Evolutionary conservation across 1,284 basidiomycete genomes (phyloP).

Genomic region (Boletus albobrunnescens): DNA sequence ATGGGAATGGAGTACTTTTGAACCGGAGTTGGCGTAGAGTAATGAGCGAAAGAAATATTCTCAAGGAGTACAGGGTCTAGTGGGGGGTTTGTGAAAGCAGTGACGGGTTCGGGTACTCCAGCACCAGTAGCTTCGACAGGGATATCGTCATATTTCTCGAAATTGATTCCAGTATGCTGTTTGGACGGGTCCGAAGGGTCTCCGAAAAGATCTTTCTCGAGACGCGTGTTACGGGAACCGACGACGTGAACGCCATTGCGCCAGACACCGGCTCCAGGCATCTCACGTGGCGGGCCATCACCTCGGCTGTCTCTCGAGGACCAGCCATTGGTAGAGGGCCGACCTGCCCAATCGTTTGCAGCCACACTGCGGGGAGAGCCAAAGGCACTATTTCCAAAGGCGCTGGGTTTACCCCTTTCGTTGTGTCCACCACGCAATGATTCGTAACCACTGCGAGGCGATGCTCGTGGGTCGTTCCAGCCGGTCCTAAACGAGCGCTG

Average conservation of each 20-base stretch:
- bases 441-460: constrained; percentile 54
- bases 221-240: constrained; percentile 77
- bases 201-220: constrained; percentile 96
- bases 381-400: constrained; percentile 37
- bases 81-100: constrained; percentile 83
- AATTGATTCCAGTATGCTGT: constrained; percentile 98
- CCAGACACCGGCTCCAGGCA: constrained; percentile 80
- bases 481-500: constrained; percentile 47
- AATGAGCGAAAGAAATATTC: constrained; percentile 91
- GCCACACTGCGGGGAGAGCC: constrained; percentile 39
- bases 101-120: constrained; percentile 92
- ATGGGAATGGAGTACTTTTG: constrained; percentile 99
- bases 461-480: constrained; percentile 70
- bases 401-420: constrained; percentile 46
- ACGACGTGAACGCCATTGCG: constrained; percentile 84
- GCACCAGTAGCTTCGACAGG: constrained; percentile 97
- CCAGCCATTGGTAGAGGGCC: constrained; percentile 39
- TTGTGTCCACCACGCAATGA: constrained; percentile 42
- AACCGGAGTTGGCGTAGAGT: constrained; percentile 94
- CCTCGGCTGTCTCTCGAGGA: constrained; percentile 36
- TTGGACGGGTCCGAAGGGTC: constrained; percentile 79
- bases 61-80: constrained; percentile 92
- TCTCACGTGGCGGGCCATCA: constrained; percentile 46
- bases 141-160: constrained; percentile 99
- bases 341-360: constrained; percentile 45